These are phyloP conservation scores for Penicillium sumatraense DNA, from an alignment of 2,329 filamentous ascomycete genomes.

Conservation along the genomic window DNA sequence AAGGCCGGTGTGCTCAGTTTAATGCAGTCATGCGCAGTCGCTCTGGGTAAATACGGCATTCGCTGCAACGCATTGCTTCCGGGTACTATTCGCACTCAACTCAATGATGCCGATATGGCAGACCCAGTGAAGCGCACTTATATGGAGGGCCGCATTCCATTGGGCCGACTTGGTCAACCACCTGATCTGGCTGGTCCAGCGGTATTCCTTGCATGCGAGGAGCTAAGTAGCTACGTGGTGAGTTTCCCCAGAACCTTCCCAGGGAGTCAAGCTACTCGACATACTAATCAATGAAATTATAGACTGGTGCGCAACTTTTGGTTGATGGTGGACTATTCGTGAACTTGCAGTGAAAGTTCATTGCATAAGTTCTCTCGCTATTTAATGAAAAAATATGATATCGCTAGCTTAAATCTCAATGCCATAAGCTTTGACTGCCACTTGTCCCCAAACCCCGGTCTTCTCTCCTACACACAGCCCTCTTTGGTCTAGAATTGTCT, in stretches of 20 bases:
- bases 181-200: slow-evolving; percentile 81
- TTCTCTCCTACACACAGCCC: slow-evolving; percentile 64
- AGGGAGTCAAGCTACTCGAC: too few relatives aligned
- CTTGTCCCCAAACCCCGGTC: slow-evolving; percentile 72
- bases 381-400: not conserved
- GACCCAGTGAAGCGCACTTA: slow-evolving; percentile 73
- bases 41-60: slow-evolving; percentile 75
- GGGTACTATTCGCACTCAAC: slow-evolving; percentile 80
- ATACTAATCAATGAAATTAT: too few relatives aligned
- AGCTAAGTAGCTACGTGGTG: slow-evolving; percentile 76
- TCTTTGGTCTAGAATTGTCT: slow-evolving; percentile 60
- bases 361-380: not conserved
- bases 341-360: slow-evolving; percentile 69
- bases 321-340: slow-evolving; percentile 91
- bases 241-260: slow-evolving; percentile 24
- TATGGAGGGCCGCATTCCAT: slow-evolving; percentile 80
- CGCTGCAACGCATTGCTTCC: slow-evolving; percentile 83
- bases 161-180: slow-evolving; percentile 74
- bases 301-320: slow-evolving; percentile 78
- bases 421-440: slow-evolving; percentile 72
- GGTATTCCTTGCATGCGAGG: slow-evolving; percentile 79
- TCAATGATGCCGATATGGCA: slow-evolving; percentile 82
- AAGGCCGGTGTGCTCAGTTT: slow-evolving; percentile 81
- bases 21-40: slow-evolving; percentile 82
- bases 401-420: slow-evolving; percentile 24